Base-by-base conservation (phyloP, 371 early-diverging fungal species). In the Mycotypha africana region DNA sequence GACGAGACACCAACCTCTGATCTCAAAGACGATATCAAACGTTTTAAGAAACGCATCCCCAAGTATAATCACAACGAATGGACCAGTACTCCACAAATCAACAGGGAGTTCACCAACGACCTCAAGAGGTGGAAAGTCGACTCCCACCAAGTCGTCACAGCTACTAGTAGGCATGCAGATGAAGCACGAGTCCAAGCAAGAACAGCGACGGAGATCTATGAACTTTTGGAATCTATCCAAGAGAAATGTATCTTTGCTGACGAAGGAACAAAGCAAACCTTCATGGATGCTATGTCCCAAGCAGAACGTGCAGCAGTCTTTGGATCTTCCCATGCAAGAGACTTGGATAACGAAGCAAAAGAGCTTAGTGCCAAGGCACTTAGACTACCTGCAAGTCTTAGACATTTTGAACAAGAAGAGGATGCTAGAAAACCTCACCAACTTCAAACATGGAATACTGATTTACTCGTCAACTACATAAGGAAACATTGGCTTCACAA, bases 281-380 rank as follows among this genome's bases (percentile, higher is more conserved):
- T 44, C 28, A 15, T 19, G 19, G 16, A 16, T 14, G 20, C 31
- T 12, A 31, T 42, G n/a, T 19, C 24, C n/a, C 42, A 42, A 42
- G n/a, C 31, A 12, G 16, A 16, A 42, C 30, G 32, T 12, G n/a
- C 24, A 16, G 33, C 41, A 22, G 20, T 47, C 26, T 40, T n/a
- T 40, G 26, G n/a, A 28, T 42, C 25, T 39, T 23, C 33, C 20
- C 23, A 34, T 24, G 45, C 28, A n/a, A 38, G 35, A 39, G 10
- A 14, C 6, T 15, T 51, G 23, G 45, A 45, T 17, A 12, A 39
- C 2, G 51, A 51, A 35, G 45, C 45, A 10, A 39, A 32, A 16
- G n/a, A 31, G 0, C 11, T 45, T 20, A 20, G 35, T 0, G 16
- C 25, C 7, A 51, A 45, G 26, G 51, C 45, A n/a, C 30, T 44